phyloP scores from a whole-genome alignment of 768 basidiomycete genomes.

The Hemileccinum rubropunctum region DNA sequence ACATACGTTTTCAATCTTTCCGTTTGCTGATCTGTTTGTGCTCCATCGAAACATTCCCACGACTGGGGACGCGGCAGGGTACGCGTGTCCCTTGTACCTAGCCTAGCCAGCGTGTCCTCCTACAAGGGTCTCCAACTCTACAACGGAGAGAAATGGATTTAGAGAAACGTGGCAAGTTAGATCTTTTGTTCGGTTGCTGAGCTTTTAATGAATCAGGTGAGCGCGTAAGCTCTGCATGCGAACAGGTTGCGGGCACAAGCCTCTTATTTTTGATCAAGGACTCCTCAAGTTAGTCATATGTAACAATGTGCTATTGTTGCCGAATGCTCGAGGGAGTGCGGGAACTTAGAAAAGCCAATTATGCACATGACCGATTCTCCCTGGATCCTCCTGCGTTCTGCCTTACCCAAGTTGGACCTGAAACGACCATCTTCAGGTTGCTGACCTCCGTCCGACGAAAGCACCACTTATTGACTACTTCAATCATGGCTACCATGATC shows the following conservation, averaged over 20 bases:
- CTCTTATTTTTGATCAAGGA: neutral
- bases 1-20: no score
- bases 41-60: no score
- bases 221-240: neutral
- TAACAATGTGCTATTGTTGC: neutral
- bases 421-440: neutral
- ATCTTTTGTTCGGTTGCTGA: no score
- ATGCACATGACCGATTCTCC: neutral
- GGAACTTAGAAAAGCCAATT: neutral
- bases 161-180: no score
- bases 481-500: conserved; percentile 4
- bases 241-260: neutral
- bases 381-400: neutral
- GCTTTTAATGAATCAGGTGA: neutral
- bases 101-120: no score
- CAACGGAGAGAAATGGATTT: no score
- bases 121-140: no score
- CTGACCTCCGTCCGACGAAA: neutral
- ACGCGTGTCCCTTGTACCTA: no score
- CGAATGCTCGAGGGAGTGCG: neutral
- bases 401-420: neutral
- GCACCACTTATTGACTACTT: neutral
- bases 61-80: no score
- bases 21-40: no score
- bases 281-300: neutral